Evolutionary conservation across 2,329 filamentous ascomycete genomes (phyloP), one percentile per base, ranked within the genome.

Genomic region (Aspergillus fischeri): DNA sequence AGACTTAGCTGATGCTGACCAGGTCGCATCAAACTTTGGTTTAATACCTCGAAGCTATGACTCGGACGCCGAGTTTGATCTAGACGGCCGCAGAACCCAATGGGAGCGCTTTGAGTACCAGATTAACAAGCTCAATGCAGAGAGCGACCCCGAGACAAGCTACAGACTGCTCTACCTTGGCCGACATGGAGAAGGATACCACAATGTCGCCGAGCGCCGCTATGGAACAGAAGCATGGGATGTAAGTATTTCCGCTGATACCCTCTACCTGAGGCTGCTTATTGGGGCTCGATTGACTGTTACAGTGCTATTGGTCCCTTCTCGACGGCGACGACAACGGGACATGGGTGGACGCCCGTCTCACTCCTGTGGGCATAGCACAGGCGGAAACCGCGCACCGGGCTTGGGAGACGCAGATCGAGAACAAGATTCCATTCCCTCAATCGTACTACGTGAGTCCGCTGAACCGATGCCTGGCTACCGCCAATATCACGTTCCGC

Each of bases 201-300:
- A 87, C 70, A 87, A 87, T 65, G 83, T 83, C 11, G 85, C 83
- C 1, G 81, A 87, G 64, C 66, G 71, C 2, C 80, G 76, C 59
- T 86, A 85, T 60, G 84, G 84, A 29, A 85, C 81, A 0, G 75
- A 79, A 14, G 77, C 78, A 2, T 87, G 85, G 85, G 82, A 87
- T 70, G 81, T 82, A 73, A 20, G 64, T 52, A 76, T 71, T 27
- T 14, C 17, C 45, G 9, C 20, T 41, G 9, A 24, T 28, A 20
- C 20, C 49, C 2, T 14, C 25, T n/a, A 24, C 14, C 27, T n/a
- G 6, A 6, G 32, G 5, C 32, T 38, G 5, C 4, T 38, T 14
- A 17, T 7, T 7, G 29, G 4, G 41, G 10, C 44, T 48, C 20
- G 14, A n/a, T 5, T 10, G 2, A 5, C 11, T 42, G 24, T n/a